Base-by-base conservation (phyloP, 345 rosid genomes). In the Eucalyptus brandiana region DNA sequence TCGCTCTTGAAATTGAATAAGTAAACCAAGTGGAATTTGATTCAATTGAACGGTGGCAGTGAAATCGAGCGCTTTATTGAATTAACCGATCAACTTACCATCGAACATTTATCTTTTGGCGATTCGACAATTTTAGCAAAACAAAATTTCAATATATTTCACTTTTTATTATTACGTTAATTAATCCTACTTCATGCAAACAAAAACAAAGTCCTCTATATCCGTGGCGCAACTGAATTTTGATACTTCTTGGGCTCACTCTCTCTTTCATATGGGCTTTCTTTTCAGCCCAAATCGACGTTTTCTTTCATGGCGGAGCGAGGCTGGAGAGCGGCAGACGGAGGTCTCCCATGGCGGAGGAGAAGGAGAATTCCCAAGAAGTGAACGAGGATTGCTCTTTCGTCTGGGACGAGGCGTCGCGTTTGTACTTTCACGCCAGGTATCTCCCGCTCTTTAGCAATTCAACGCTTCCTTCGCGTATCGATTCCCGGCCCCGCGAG, bases 361-460 rank as follows among this genome's bases (percentile, higher is more conserved):
- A 48, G 45, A 42, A 48, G 45, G 87, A 49, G 58, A 62, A 90
- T 53, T 60, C 88, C 24, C 85, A 88, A 37, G 91, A 91, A 37
- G 53, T 49, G 54, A 87, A 80, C 18, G 80, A 88, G n/a, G 94
- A 92, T 67, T 89, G 92, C 91, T 90, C 90, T 34, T 97, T 94
- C 90, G 93, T 93, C 11, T 96, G 99, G 99, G 99, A 97, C 67
- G 95, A 91, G 88, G 89, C 94, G 32, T 87, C 93, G 19, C 95
- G 89, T 87, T 95, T 96, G 69, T 96, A 95, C 88, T 90, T 94
- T 90, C 99, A 96, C 91, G 93, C 96, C 91, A 94, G 99, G 99
- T 92, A 90, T 62, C 30, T n/a, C 56, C 48, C 30, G 12, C 42
- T 40, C 83, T 37, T 48, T 26, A 5, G 51, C 86, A 50, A 30